Percentiles rank a stretch among this genome's conserved stretches.
phyloP scores from a whole-genome alignment of 345 rosid species.

The Euphorbia tirucalli region DNA sequence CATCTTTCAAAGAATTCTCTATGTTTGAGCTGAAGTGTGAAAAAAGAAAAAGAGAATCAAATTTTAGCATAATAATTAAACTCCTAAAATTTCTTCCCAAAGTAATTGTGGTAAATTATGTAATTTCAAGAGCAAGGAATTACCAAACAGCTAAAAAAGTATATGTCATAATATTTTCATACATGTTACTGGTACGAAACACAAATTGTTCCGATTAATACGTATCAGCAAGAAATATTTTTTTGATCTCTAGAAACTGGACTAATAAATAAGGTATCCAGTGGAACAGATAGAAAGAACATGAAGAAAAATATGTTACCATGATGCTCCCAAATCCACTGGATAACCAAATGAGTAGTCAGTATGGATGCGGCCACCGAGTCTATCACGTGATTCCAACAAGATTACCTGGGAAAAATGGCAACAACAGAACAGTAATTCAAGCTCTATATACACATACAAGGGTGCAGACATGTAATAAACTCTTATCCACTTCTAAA shows the following conservation, averaged over 20 bases:
- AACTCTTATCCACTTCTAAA: not conserved
- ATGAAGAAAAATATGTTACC: constrained; percentile 35
- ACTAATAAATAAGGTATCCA: not conserved
- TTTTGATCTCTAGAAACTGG: not conserved
- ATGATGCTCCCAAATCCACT: constrained; percentile 94
- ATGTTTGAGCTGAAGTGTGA: not conserved
- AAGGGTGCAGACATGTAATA: not conserved
- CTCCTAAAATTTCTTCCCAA: not conserved
- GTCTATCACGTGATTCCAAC: constrained; percentile 82
- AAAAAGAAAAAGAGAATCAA: not conserved
- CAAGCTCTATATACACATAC: not conserved
- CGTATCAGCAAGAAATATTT: not conserved
- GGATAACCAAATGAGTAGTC: constrained; percentile 91
- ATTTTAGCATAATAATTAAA: not conserved
- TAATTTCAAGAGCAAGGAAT: not conserved
- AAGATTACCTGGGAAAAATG: constrained; percentile 52
- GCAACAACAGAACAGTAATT: not conserved
- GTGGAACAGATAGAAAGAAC: not conserved
- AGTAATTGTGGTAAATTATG: not conserved
- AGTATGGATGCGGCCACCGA: constrained; percentile 90
- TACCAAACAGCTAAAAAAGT: not conserved
- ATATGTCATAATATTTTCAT: not conserved
- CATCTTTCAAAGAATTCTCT: not conserved
- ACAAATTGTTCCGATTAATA: not conserved
- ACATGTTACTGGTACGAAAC: too few species aligned